Conservation (phyloP, 2,329 filamentous ascomycete genomes). For the Cucurbitaria berberidis region DNA sequence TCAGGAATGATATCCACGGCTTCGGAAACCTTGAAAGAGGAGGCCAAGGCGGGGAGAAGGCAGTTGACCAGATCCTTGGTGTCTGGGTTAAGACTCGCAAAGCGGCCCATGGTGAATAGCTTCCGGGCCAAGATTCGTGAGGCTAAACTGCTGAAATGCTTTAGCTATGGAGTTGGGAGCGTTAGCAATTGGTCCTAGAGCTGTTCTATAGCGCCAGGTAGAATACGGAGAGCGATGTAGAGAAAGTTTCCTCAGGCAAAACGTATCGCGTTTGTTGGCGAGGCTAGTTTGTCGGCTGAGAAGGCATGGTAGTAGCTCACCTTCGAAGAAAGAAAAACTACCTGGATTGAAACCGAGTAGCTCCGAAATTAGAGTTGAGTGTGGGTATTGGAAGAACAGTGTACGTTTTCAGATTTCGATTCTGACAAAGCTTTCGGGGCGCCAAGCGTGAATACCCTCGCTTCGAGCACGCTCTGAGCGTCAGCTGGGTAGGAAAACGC, state of each 20-base stretch:
- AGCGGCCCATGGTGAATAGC: conserved; percentile 36
- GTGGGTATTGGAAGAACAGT: conserved; percentile 1
- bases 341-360: background rate
- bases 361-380: background rate
- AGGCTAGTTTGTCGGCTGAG: background rate
- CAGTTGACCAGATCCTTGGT: conserved; percentile 42
- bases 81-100: conserved; percentile 39
- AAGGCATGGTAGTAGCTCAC: background rate
- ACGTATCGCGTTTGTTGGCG: background rate
- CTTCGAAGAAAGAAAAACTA: background rate
- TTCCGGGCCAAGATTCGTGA: background rate
- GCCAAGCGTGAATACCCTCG: background rate
- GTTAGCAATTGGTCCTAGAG: background rate
- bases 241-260: background rate
- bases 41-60: conserved; percentile 39
- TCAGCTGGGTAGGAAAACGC: background rate
- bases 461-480: background rate
- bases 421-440: background rate
- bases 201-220: background rate
- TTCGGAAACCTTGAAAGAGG: conserved; percentile 30
- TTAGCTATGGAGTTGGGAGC: background rate
- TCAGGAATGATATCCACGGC: conserved; percentile 37
- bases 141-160: background rate
- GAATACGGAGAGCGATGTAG: background rate
- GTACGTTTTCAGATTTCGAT: background rate